Evolutionary conservation across 257 asterid genomes (phyloP).

Genomic region (Solanum peruvianum): DNA sequence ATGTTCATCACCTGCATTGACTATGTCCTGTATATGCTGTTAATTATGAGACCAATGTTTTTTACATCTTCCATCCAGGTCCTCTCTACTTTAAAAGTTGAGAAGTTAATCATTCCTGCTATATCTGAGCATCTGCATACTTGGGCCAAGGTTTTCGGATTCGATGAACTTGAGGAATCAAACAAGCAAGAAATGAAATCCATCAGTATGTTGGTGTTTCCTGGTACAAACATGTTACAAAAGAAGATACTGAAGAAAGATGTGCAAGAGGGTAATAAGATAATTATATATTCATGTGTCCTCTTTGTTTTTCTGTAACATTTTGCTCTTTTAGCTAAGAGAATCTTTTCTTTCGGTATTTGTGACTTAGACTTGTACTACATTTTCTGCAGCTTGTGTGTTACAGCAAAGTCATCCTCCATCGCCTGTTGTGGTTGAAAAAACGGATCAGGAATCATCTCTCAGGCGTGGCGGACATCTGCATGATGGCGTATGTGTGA

Average conservation of each 20-base stretch:
- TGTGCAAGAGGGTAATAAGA: slow-evolving; percentile 30
- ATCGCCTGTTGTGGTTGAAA: slow-evolving; percentile 19
- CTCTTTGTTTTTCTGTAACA: background rate
- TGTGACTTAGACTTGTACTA: background rate
- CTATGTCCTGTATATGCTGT: background rate
- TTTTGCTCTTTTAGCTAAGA: background rate
- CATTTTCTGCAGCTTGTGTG: background rate
- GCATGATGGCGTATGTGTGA: background rate
- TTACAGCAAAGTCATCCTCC: background rate
- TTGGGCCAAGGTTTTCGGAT: slow-evolving; percentile 68
- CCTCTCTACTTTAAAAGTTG: slow-evolving; percentile 49
- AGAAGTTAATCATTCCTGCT: slow-evolving; percentile 76
- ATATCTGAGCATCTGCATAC: slow-evolving; percentile 72
- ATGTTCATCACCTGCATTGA: background rate
- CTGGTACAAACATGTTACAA: slow-evolving; percentile 82
- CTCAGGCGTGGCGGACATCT: slow-evolving; percentile 9
- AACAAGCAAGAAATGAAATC: slow-evolving; percentile 58
- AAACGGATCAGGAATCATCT: slow-evolving; percentile 22
- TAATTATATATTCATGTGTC: background rate
- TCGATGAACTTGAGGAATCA: slow-evolving; percentile 43
- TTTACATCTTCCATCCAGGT: slow-evolving; percentile 27
- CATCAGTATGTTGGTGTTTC: slow-evolving; percentile 75
- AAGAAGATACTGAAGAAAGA: slow-evolving; percentile 43
- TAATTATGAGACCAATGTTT: background rate
- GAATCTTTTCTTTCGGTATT: background rate